Evolutionary conservation across 257 asterid genomes (phyloP).

Genomic region (Solanum arcanum): DNA sequence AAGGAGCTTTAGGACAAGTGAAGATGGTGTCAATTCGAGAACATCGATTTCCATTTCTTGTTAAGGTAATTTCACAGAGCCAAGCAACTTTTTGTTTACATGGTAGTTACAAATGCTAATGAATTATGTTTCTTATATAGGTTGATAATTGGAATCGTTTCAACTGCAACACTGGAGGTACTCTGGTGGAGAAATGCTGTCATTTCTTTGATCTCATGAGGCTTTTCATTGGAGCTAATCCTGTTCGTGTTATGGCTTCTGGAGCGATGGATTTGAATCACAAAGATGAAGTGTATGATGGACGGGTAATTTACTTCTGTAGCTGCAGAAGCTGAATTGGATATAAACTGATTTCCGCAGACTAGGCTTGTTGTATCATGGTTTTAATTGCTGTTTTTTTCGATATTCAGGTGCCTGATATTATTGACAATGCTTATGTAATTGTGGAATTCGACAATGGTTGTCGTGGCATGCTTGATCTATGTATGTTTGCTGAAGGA

Average conservation of each 20-base stretch:
- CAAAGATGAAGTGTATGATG: slow-evolving; percentile 76
- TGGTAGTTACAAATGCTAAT: not conserved
- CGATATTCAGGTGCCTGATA: slow-evolving; percentile 73
- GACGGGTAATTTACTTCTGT: slow-evolving; percentile 33
- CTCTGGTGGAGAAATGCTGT: slow-evolving; percentile 97
- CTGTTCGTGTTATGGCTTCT: slow-evolving; percentile 84
- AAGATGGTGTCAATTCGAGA: slow-evolving; percentile 92
- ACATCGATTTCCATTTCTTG: slow-evolving; percentile 92
- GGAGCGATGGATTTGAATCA: slow-evolving; percentile 93
- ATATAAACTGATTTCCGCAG: not conserved
- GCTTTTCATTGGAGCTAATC: slow-evolving; percentile 70
- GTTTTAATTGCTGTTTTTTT: not conserved
- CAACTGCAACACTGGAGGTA: slow-evolving; percentile 87
- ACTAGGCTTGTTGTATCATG: not conserved
- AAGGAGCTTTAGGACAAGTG: slow-evolving; percentile 56
- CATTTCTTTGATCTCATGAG: slow-evolving; percentile 96
- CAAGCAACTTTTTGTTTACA: not conserved
- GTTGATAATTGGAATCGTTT: slow-evolving; percentile 93
- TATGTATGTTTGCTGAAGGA: slow-evolving; percentile 98
- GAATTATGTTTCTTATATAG: slow-evolving; percentile 29
- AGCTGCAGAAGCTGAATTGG: not conserved
- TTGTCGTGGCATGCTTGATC: slow-evolving; percentile 81
- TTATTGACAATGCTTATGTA: slow-evolving; percentile 88
- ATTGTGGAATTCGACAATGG: slow-evolving; percentile 85
- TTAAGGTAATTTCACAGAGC: slow-evolving; percentile 45